Conservation (phyloP, 2,329 filamentous ascomycete genomes). For the Thielaviopsis musarum region DNA sequence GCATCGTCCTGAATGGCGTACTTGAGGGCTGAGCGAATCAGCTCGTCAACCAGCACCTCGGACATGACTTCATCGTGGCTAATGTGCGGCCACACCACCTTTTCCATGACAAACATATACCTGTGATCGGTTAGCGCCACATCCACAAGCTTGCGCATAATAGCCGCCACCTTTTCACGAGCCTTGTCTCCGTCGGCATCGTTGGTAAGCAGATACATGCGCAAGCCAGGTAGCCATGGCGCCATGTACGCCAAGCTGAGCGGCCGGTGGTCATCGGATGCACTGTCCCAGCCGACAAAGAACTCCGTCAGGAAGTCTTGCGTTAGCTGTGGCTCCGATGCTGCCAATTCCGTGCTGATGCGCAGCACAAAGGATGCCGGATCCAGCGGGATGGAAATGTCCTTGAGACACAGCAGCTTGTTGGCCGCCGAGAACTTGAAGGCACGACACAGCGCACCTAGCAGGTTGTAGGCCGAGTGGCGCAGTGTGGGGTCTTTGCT, state of each 20-base stretch:
- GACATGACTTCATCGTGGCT: constrained; percentile 46
- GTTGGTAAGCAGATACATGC: constrained; percentile 39
- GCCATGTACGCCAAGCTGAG: constrained; percentile 53
- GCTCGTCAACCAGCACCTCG: constrained; percentile 50
- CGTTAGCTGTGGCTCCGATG: constrained; percentile 48
- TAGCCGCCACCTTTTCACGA: constrained; percentile 43
- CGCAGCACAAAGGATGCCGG: constrained; percentile 47
- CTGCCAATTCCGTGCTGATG: constrained; percentile 46
- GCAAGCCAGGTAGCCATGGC: constrained; percentile 47
- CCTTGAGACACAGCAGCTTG: constrained; percentile 44
- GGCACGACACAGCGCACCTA: constrained; percentile 48
- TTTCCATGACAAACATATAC: constrained; percentile 43
- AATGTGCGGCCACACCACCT: constrained; percentile 48
- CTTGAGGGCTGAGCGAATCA: constrained; percentile 44
- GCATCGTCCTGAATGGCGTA: constrained; percentile 39
- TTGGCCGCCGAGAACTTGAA: constrained; percentile 49
- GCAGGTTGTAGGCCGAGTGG: constrained; percentile 48
- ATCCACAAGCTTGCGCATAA: constrained; percentile 52
- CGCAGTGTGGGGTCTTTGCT: constrained; percentile 43
- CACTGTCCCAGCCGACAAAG: constrained; percentile 55
- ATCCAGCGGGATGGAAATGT: constrained; percentile 45
- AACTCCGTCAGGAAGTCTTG: constrained; percentile 57
- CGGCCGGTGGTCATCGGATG: constrained; percentile 49
- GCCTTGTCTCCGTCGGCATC: constrained; percentile 49
- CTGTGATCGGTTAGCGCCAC: constrained; percentile 43